Base-by-base conservation (phyloP, 2,329 filamentous ascomycete species). In the Aspergillus glaucus region DNA sequence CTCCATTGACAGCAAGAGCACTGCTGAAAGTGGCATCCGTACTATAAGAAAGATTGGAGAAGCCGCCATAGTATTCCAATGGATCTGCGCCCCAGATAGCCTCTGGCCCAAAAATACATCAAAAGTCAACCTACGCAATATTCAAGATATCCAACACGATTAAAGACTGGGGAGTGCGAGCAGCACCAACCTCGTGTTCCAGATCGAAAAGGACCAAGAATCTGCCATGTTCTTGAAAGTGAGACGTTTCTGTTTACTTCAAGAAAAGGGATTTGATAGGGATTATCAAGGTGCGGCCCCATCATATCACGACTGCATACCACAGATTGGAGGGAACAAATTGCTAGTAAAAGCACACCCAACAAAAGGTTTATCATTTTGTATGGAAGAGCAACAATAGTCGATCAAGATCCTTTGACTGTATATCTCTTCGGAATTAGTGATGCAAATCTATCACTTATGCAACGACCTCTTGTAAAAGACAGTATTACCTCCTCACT, bases 11-110 rank as follows among this genome's bases (percentile, higher is more conserved):
- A 8, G 73, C 69, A 15, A 82, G 67, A 9, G 79, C 76, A 63
- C 75, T 80, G 47, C 62, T 64, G 55, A 76, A 82, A 1, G 51
- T 60, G 28, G 69, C 66, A 15, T 68, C 53, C 2, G 62, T 52
- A 58, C 77, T 64, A 57, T 71, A 75, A 9, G 63, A 54, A 26
- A 81, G 62, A 32, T 62, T 63, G 48, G 65, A 68, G 57, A 82
- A 82, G 39, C 79, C 79, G 39, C 79, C 79, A 46, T 71, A 54
- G 47, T 62, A 64, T 54, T 81, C 78, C 37, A 82, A 66, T 34
- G 79, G 79, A 65, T 82, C 79, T 28, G 79, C 74, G 36, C 79
- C 79, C 79, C 79, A 82, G 22, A 75, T 66, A 19, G 76, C 76
- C 65, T 82, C 79, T 80, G 49, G 26, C 24, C 26, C 37, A 21